A percentile compares a stretch with the other conserved stretches of the same genome.
Evolutionary conservation across 805 yeast genomes (phyloP).

Genomic region (Ogataea siamensis): DNA sequence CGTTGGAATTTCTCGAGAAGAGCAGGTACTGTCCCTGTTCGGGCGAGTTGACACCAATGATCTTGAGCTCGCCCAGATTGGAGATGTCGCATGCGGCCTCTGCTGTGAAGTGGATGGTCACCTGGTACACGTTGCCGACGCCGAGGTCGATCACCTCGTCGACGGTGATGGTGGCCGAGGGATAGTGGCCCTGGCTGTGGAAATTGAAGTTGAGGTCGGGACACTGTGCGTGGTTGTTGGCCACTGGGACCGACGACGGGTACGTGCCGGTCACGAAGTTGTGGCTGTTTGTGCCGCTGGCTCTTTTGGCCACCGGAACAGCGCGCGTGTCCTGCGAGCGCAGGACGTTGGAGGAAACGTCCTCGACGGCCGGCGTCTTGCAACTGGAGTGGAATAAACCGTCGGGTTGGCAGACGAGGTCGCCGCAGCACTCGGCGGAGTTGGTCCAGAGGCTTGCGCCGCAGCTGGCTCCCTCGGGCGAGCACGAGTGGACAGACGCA

Average conservation of each 20-base stretch:
- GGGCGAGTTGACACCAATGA: slow-evolving; percentile 32
- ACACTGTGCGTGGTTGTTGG: slow-evolving; percentile 11
- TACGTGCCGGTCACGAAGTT: slow-evolving; percentile 13
- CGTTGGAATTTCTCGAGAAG: slow-evolving; percentile 25
- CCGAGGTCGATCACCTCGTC: slow-evolving; percentile 13
- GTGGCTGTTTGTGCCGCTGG: neutral
- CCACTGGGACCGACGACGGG: slow-evolving; percentile 2
- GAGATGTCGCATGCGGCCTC: slow-evolving; percentile 14
- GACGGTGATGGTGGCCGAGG: slow-evolving; percentile 18
- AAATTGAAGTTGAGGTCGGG: slow-evolving; percentile 18
- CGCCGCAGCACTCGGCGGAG: too few species aligned
- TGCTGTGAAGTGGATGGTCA: slow-evolving; percentile 18
- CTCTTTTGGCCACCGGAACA: too few species aligned
- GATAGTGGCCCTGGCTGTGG: slow-evolving; percentile 15
- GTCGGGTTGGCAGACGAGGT: too few species aligned
- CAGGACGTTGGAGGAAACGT: too few species aligned
- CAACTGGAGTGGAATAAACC: too few species aligned
- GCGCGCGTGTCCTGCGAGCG: too few species aligned
- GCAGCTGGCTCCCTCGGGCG: too few species aligned
- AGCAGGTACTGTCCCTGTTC: slow-evolving; percentile 23
- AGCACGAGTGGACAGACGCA: too few species aligned
- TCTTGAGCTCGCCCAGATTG: slow-evolving; percentile 27
- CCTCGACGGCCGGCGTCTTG: too few species aligned
- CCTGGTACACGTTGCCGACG: slow-evolving; percentile 13
- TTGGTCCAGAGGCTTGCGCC: too few species aligned